Evolutionary conservation across 1,139 yeast genomes (phyloP).

Genomic region (Candida sp.): DNA sequence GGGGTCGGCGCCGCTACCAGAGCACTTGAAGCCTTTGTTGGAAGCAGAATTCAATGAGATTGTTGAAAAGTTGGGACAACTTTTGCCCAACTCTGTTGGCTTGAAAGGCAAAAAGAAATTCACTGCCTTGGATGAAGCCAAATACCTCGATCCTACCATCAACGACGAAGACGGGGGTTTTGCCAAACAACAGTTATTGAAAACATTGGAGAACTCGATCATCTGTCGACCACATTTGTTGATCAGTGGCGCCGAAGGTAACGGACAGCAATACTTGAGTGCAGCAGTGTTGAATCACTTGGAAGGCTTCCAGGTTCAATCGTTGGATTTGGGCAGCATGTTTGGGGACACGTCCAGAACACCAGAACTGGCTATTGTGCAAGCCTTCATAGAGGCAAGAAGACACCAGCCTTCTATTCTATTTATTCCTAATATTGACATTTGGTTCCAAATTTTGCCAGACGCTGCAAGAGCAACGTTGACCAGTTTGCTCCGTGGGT

Average conservation of each 20-base stretch:
- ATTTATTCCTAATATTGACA: conserved; percentile 82
- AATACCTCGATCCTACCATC: conserved; percentile 62
- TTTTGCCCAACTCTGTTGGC: conserved; percentile 62
- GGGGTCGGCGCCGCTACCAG: conserved; percentile 81
- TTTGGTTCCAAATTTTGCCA: conserved; percentile 74
- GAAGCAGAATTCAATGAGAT: conserved; percentile 51
- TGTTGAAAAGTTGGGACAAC: conserved; percentile 50
- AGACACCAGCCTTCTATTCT: conserved; percentile 91
- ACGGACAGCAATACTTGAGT: conserved; percentile 88
- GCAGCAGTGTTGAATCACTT: conserved; percentile 81
- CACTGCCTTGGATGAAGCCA: conserved; percentile 72
- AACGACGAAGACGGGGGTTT: conserved; percentile 71
- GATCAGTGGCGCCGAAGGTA: conserved; percentile 76
- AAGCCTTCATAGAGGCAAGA: conserved; percentile 85
- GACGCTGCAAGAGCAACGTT: conserved; percentile 76
- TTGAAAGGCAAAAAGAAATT: conserved; percentile 43
- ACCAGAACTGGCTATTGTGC: conserved; percentile 85
- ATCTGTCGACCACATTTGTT: conserved; percentile 84
- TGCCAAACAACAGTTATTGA: conserved; percentile 63
- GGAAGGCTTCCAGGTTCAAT: conserved; percentile 92
- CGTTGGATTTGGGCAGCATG: conserved; percentile 78
- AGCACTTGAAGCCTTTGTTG: conserved; percentile 67
- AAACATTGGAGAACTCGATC: conserved; percentile 64
- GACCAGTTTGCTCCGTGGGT: conserved; percentile 66
- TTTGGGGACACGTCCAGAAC: conserved; percentile 84